A percentile compares a stretch with the other conserved stretches of the same genome.
Evolutionary conservation across 257 asterid species (phyloP).

Genomic region (Datura wrightii): DNA sequence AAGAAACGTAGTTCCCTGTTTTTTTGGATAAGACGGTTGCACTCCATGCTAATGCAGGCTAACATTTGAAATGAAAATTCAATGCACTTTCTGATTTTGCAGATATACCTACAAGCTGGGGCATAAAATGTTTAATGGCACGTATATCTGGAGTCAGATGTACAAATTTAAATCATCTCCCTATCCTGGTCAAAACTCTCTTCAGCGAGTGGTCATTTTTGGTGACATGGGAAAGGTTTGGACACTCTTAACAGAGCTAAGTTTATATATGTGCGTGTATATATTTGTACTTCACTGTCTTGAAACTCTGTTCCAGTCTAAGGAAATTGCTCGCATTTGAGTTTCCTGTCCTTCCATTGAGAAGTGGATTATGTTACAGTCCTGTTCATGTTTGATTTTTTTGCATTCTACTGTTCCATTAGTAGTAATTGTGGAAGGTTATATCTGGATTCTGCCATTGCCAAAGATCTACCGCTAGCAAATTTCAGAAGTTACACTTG

Average conservation of each 20-base stretch:
- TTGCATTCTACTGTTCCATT: not conserved
- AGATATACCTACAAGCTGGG: slow-evolving; percentile 94
- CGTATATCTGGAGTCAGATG: slow-evolving; percentile 63
- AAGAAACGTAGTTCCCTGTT: not conserved
- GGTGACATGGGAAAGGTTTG: slow-evolving; percentile 99
- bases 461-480: not conserved
- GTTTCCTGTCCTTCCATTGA: not conserved
- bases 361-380: slow-evolving; percentile 23
- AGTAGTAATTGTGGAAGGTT: not conserved
- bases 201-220: slow-evolving; percentile 79
- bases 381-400: not conserved
- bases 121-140: slow-evolving; percentile 67
- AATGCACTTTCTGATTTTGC: slow-evolving; percentile 39
- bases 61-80: not conserved
- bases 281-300: not conserved
- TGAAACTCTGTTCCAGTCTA: not conserved
- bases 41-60: not conserved
- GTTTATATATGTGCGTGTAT: not conserved
- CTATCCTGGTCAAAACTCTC: slow-evolving; percentile 90
- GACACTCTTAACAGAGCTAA: not conserved
- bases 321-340: slow-evolving; percentile 2
- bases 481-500: slow-evolving; percentile 6
- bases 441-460: not conserved
- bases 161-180: slow-evolving; percentile 88
- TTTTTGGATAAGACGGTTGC: not conserved